Base-by-base conservation (phyloP, 371 early-diverging fungal genomes). In the Mitosporidium daphniae region DNA sequence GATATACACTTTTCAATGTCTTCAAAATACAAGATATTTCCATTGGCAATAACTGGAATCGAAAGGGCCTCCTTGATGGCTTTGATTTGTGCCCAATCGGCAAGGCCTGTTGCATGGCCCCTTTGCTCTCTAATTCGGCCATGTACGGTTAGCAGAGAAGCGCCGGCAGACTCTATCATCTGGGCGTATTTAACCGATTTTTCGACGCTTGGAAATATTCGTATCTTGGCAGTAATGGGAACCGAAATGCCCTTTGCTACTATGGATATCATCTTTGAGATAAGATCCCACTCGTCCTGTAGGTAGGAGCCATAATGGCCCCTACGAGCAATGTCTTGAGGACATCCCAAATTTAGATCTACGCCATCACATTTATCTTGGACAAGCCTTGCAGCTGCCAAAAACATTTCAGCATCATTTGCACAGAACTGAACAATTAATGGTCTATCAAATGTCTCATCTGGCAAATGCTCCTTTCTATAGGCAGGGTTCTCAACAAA, bases 331-430 rank as follows among this genome's bases (percentile, higher is more conserved):
- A 95, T 93, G 21, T 61, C 58, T 42, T 93, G 62, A 4, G 97
- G 97, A 39, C 97, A 97, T 4, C 98, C 95, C 8, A 95, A 54
- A 30, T 94, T 95, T 17, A 93, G 41, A 45, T 93, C 95, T 4
- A 97, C 71, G 10, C 82, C 94, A 35, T 78, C 78, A 31, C 78
- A 77, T 24, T 67, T 45, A 27, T 59, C 52, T 34, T 72, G 29
- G 9, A 39, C 62, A 4, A 29, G 21, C 17, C 29, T 17, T 13
- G 86, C 78, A 1, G 93, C 84, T 21, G 48, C 44, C 1, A 91
- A 49, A 20, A 97, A 53, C 6, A 35, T 36, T 7, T 64, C 58
- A 1, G 89, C 74, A 30, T 89, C 72, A 41, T 95, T 91, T 17
- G 84, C 93, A 42, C 94, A 95, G 34, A 97, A 86, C 66, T 93